These are phyloP conservation scores for Stagonosporopsis rhizophila DNA, from an alignment of 2,329 filamentous ascomycete species.

Conservation along the genomic window DNA sequence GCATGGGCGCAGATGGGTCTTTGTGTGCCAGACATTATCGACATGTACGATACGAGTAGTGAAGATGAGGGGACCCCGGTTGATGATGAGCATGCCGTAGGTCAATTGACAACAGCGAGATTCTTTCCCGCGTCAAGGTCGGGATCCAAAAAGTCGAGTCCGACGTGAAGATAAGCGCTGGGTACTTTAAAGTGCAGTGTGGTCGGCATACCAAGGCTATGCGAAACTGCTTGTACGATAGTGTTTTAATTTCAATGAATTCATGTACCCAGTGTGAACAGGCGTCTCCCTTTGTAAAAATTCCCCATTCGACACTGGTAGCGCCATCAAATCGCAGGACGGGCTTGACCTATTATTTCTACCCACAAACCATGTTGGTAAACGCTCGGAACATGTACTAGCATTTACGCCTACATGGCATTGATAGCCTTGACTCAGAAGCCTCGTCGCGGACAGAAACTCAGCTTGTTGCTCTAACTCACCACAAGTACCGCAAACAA, in stretches of 20 bases:
- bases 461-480: neutral
- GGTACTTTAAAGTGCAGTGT: neutral
- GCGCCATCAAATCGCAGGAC: neutral
- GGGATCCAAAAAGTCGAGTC: conserved; percentile 2
- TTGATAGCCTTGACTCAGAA: neutral
- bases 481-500: neutral
- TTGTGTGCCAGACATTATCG: conserved; percentile 17
- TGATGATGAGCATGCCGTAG: conserved; percentile 26
- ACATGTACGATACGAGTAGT: conserved; percentile 18
- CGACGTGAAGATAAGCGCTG: neutral
- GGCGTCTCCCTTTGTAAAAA: neutral
- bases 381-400: too few relatives aligned
- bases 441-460: neutral
- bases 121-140: conserved; percentile 20
- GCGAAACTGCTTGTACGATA: neutral
- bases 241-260: neutral
- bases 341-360: neutral
- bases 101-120: conserved; percentile 25
- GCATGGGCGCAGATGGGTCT: conserved; percentile 32
- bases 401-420: too few relatives aligned
- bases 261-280: neutral
- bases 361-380: neutral
- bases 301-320: neutral
- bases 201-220: neutral
- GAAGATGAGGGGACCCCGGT: conserved; percentile 18